A percentile compares a stretch with the other conserved stretches of the same genome.
Evolutionary conservation across 2,329 filamentous ascomycete species (phyloP).

Genomic region (Xylariales sp.): DNA sequence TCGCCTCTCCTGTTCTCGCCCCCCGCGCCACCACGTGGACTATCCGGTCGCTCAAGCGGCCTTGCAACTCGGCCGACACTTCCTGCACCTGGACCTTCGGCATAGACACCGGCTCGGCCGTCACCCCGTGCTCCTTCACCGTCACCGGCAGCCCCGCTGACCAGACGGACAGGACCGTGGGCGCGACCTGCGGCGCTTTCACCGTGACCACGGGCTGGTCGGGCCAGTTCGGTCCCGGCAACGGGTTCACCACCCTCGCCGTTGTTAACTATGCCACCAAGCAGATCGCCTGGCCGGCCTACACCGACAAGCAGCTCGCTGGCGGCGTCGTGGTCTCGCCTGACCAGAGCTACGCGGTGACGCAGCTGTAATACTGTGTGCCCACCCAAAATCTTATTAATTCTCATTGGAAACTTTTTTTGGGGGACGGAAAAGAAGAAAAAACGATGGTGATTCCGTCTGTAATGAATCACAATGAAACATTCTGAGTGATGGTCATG

Average conservation of each 20-base stretch:
- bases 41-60: slow-evolving; percentile 30
- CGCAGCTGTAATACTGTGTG: too few relatives aligned
- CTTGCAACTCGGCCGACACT: slow-evolving; percentile 30
- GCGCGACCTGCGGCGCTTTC: slow-evolving; percentile 40
- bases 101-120: slow-evolving; percentile 26
- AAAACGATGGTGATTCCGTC: too few relatives aligned
- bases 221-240: slow-evolving; percentile 46
- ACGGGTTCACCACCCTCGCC: slow-evolving; percentile 51
- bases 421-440: too few relatives aligned
- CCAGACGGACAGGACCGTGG: slow-evolving; percentile 33
- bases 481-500: too few relatives aligned
- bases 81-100: slow-evolving; percentile 36
- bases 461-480: too few relatives aligned
- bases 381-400: too few relatives aligned
- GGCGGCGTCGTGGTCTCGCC: slow-evolving; percentile 7
- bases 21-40: slow-evolving; percentile 35
- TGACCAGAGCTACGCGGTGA: slow-evolving; percentile 10
- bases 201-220: slow-evolving; percentile 52
- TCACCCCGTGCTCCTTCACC: slow-evolving; percentile 33
- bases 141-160: slow-evolving; percentile 25
- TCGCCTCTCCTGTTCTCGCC: neutral
- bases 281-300: slow-evolving; percentile 48
- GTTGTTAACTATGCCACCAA: slow-evolving; percentile 40
- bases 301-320: slow-evolving; percentile 41
- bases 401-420: too few relatives aligned